Conservation (phyloP, 441 rosid species). For the Pelargonium cotyledonis region DNA sequence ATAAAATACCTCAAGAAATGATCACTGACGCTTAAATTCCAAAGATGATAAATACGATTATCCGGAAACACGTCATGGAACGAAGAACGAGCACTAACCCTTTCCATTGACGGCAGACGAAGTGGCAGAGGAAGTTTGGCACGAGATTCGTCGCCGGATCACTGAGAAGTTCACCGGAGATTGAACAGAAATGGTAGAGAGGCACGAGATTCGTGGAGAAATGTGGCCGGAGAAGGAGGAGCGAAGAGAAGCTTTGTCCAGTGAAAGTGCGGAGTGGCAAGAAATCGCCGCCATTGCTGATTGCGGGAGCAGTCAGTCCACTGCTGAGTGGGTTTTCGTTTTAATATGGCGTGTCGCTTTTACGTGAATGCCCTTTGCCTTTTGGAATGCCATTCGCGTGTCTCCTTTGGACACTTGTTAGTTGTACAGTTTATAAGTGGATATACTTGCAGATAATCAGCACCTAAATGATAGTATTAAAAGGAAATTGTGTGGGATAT, state of each 20-base stretch:
- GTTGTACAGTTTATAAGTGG: too few species aligned
- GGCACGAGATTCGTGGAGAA: conserved; percentile 20
- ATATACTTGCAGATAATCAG: too few species aligned
- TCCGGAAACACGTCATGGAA: background rate
- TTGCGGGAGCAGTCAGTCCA: background rate
- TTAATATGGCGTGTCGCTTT: too few species aligned
- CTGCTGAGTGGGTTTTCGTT: background rate
- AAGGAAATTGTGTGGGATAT: too few species aligned
- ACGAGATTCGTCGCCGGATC: conserved; percentile 42
- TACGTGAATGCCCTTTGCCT: too few species aligned
- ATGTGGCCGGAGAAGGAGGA: conserved; percentile 33
- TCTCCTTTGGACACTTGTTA: too few species aligned
- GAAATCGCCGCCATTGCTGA: conserved; percentile 60
- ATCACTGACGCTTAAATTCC: background rate
- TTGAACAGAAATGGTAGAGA: conserved; percentile 30
- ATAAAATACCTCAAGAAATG: background rate
- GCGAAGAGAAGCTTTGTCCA: conserved; percentile 32
- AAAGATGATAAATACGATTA: background rate
- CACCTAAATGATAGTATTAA: too few species aligned
- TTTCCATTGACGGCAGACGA: conserved; percentile 42
- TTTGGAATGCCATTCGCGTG: too few species aligned
- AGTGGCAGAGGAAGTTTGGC: conserved; percentile 55
- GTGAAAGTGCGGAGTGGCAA: conserved; percentile 34
- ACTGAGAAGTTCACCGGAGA: conserved; percentile 25
- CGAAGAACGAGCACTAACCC: conserved; percentile 28